phyloP scores from a whole-genome alignment of 2,329 filamentous ascomycete genomes.

The Colletotrichum sp. region DNA sequence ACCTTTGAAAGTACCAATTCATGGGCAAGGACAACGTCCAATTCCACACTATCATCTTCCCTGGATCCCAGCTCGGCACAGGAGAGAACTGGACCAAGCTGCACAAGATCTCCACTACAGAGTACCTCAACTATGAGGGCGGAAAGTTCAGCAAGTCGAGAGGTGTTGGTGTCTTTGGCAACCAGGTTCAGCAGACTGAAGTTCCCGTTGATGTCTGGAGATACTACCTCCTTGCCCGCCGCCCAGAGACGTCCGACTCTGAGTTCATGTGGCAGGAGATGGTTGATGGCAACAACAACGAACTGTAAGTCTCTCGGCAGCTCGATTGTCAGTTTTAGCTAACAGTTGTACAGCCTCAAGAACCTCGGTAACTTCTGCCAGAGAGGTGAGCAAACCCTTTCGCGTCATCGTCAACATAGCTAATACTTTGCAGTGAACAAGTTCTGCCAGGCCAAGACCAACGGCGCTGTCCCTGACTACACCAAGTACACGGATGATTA shows the following conservation, averaged over 20 bases:
- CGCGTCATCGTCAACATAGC: neutral
- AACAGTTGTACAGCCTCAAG: conserved; percentile 46
- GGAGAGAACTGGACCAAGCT: conserved; percentile 88
- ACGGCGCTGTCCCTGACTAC: conserved; percentile 70
- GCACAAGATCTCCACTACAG: conserved; percentile 86
- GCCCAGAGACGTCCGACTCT: conserved; percentile 84
- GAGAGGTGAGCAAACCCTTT: conserved; percentile 36
- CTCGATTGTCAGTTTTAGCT: neutral
- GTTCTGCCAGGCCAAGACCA: conserved; percentile 78
- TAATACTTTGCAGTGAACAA: conserved; percentile 53
- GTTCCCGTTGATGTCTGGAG: conserved; percentile 89
- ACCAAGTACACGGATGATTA: conserved; percentile 60
- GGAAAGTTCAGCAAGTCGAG: conserved; percentile 94
- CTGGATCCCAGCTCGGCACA: conserved; percentile 84
- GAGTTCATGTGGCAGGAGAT: conserved; percentile 91
- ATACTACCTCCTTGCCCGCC: conserved; percentile 85
- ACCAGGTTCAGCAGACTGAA: conserved; percentile 85
- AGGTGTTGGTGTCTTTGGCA: conserved; percentile 89
- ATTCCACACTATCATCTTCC: conserved; percentile 93
- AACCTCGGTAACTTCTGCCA: conserved; percentile 79
- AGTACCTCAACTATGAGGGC: conserved; percentile 84
- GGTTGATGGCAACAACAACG: conserved; percentile 85
- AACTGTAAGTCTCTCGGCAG: conserved; percentile 54
- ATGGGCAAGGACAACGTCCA: conserved; percentile 76
- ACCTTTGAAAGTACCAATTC: conserved; percentile 74